phyloP scores from a whole-genome alignment of 371 early-diverging fungal genomes.

The Capillidium heterosporum region DNA sequence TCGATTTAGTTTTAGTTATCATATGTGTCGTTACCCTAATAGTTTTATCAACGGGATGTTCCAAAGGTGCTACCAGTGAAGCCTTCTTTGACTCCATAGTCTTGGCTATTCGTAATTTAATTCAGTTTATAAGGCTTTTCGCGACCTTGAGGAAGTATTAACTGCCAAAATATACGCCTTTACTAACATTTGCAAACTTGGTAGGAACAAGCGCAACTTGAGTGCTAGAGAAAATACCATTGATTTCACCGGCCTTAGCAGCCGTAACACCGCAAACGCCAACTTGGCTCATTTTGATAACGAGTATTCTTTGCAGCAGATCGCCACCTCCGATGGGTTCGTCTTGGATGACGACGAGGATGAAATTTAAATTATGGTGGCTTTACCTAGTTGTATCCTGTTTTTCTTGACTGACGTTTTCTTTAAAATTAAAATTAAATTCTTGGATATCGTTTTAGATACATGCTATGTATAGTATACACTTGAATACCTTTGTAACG shows the following conservation, averaged over 20 bases:
- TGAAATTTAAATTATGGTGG: background rate
- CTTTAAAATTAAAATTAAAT: too few species aligned
- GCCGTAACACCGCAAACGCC: background rate
- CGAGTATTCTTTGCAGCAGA: slow-evolving; percentile 4
- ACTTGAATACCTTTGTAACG: too few species aligned
- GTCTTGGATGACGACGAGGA: slow-evolving; percentile 5
- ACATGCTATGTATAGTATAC: too few species aligned
- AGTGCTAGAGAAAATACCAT: slow-evolving; percentile 6
- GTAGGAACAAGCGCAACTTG: slow-evolving; percentile 2
- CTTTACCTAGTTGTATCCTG: background rate
- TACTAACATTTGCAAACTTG: background rate
- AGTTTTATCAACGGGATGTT: background rate
- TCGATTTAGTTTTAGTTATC: slow-evolving; percentile 2
- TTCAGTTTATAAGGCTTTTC: slow-evolving; percentile 2
- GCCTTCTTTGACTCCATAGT: background rate
- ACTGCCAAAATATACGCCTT: too few species aligned
- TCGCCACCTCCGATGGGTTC: slow-evolving; percentile 6
- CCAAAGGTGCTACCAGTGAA: background rate
- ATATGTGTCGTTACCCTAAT: slow-evolving; percentile 4
- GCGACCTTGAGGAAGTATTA: slow-evolving; percentile 2
- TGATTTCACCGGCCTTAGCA: slow-evolving; percentile 3
- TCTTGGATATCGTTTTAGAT: too few species aligned
- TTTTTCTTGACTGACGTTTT: too few species aligned
- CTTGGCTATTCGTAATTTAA: background rate
- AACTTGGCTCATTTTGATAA: background rate